These are phyloP conservation scores for Saccharata proteae DNA, from an alignment of 2,329 filamentous ascomycete genomes.

Conservation along the genomic window DNA sequence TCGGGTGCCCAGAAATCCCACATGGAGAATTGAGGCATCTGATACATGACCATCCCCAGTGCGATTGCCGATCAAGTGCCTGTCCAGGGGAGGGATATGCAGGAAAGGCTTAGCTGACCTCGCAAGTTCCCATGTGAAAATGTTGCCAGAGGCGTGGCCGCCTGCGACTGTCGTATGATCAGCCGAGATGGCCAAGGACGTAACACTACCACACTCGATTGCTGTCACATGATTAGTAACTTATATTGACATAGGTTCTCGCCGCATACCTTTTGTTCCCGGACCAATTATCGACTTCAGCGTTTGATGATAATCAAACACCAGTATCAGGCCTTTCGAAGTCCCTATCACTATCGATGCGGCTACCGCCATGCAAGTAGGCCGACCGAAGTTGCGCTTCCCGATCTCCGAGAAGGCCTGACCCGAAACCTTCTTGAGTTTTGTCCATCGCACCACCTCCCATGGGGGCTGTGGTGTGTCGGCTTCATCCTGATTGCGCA, in stretches of 20 bases:
- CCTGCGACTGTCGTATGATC: slow-evolving; percentile 87
- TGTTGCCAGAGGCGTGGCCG: slow-evolving; percentile 78
- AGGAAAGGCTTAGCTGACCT: slow-evolving; percentile 79
- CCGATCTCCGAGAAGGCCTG: slow-evolving; percentile 89
- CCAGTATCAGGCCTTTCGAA: slow-evolving; percentile 82
- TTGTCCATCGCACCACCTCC: slow-evolving; percentile 97
- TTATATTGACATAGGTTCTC: neutral
- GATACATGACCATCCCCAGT: slow-evolving; percentile 72
- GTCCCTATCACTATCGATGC: slow-evolving; percentile 84
- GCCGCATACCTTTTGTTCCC: slow-evolving; percentile 77
- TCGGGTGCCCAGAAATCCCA: slow-evolving; percentile 89
- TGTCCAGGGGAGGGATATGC: slow-evolving; percentile 65
- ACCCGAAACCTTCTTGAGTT: slow-evolving; percentile 73
- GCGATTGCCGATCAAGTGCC: slow-evolving; percentile 50
- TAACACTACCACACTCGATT: slow-evolving; percentile 79
- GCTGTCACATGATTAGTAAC: slow-evolving; percentile 38
- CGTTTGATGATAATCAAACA: slow-evolving; percentile 96
- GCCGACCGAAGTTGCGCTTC: slow-evolving; percentile 81
- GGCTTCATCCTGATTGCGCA: slow-evolving; percentile 43
- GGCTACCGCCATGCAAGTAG: slow-evolving; percentile 81
- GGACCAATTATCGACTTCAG: slow-evolving; percentile 88
- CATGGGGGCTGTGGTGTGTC: slow-evolving; percentile 72
- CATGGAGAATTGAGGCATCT: slow-evolving; percentile 66
- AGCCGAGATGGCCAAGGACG: slow-evolving; percentile 78
- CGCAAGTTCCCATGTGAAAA: slow-evolving; percentile 93